Conservation (phyloP, 2,329 filamentous ascomycete genomes). For the Leptographium galeiforme region DNA sequence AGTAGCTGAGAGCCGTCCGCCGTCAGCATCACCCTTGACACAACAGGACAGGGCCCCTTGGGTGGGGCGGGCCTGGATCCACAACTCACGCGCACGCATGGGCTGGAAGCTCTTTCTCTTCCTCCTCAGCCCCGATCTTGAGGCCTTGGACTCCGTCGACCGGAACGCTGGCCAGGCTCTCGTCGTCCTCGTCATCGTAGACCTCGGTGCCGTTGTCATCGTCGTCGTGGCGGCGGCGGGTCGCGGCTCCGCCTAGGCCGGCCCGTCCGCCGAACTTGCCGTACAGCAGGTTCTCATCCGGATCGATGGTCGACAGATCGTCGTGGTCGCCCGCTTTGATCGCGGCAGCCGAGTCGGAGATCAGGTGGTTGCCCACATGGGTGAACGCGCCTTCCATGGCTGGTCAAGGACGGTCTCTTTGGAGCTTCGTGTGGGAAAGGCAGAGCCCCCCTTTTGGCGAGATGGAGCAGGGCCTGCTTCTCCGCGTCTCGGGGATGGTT, state of each 20-base stretch:
- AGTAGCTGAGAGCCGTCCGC: conserved; percentile 51
- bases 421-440: neutral
- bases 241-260: conserved; percentile 26
- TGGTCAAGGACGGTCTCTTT: neutral
- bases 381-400: conserved; percentile 79
- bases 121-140: conserved; percentile 47
- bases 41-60: neutral
- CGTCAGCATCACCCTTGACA: neutral
- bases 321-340: conserved; percentile 81
- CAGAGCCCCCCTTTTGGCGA: neutral
- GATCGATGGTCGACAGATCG: conserved; percentile 54
- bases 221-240: conserved; percentile 59
- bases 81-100: conserved; percentile 85
- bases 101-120: conserved; percentile 79
- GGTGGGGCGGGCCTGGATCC: neutral
- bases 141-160: conserved; percentile 61
- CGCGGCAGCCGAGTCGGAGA: conserved; percentile 70
- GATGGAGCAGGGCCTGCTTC: neutral
- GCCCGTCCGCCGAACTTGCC: conserved; percentile 49
- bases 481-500: neutral
- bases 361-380: conserved; percentile 73
- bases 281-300: conserved; percentile 72
- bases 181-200: conserved; percentile 69
- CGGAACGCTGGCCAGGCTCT: conserved; percentile 65
- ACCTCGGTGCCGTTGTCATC: conserved; percentile 81